These are phyloP conservation scores for Ogataea henricii DNA, from an alignment of 805 yeast genomes.

Conservation along the genomic window DNA sequence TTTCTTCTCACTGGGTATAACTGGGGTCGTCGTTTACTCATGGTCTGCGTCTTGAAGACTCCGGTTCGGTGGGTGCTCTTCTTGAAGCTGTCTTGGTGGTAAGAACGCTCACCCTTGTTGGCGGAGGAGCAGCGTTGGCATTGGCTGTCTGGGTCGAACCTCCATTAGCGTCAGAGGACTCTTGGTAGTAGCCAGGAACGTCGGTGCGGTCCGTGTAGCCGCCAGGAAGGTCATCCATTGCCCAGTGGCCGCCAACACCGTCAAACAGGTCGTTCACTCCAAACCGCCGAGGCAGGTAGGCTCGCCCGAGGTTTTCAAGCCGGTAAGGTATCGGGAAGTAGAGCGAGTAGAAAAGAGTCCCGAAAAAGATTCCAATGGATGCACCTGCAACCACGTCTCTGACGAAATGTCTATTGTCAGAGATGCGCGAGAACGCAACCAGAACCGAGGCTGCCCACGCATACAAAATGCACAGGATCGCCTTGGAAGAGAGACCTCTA, in stretches of 20 bases:
- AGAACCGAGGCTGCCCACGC: slow-evolving; percentile 39
- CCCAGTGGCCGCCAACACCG: slow-evolving; percentile 42
- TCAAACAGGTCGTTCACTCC: slow-evolving; percentile 24
- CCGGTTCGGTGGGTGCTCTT: background rate
- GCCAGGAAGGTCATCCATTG: slow-evolving; percentile 34
- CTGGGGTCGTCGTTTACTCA: background rate
- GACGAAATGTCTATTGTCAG: slow-evolving; percentile 49
- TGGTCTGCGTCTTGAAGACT: background rate
- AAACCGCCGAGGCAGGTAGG: slow-evolving; percentile 46
- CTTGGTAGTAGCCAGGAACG: slow-evolving; percentile 21
- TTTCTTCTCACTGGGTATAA: background rate
- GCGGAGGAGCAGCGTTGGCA: slow-evolving; percentile 11
- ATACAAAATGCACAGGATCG: slow-evolving; percentile 32
- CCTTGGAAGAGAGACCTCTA: slow-evolving; percentile 38
- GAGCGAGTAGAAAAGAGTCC: slow-evolving; percentile 39
- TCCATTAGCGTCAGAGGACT: background rate
- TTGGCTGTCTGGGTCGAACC: slow-evolving; percentile 8
- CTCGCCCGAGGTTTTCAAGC: slow-evolving; percentile 38
- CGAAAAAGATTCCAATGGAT: slow-evolving; percentile 38
- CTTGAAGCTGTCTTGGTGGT: slow-evolving; percentile 11
- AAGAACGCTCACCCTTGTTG: slow-evolving; percentile 11
- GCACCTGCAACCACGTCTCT: slow-evolving; percentile 44
- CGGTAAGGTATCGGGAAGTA: slow-evolving; percentile 42
- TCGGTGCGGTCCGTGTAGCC: slow-evolving; percentile 28
- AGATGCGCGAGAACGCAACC: slow-evolving; percentile 44